phyloP scores from a whole-genome alignment of 83 land plant species.

The Picea engelmannii region DNA sequence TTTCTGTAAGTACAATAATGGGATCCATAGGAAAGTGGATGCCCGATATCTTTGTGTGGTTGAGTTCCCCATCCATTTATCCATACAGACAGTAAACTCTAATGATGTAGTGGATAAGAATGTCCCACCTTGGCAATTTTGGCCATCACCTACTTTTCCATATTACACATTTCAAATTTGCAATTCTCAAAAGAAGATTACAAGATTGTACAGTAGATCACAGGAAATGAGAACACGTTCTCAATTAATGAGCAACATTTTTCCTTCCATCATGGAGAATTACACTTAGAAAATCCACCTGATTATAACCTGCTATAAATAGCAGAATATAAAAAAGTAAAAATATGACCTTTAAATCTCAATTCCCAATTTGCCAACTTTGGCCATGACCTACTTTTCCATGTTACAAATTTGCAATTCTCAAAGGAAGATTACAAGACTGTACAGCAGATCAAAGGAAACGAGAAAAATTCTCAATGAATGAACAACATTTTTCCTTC shows the following conservation, averaged over 20 bases:
- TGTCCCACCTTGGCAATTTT: no score
- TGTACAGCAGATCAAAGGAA: background rate
- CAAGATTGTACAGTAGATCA: no score
- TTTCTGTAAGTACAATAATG: no score
- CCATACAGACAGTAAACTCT: no score
- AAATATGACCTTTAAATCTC: background rate
- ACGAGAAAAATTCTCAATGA: background rate
- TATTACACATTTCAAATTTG: no score
- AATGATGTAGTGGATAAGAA: no score
- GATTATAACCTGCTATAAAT: background rate
- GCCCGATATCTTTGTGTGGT: no score
- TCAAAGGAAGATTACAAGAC: background rate
- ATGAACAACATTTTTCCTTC: background rate
- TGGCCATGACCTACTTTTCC: conserved; percentile 1
- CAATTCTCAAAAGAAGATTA: no score
- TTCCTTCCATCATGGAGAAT: no score
- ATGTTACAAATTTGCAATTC: conserved; percentile 1
- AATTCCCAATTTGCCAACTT: background rate
- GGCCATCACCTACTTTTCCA: no score
- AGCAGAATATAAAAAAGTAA: background rate
- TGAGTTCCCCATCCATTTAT: no score
- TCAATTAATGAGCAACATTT: background rate
- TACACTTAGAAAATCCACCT: background rate
- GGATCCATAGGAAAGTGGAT: no score
- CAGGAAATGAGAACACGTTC: background rate